Conservation (phyloP, 108 stramenopile species). For the Nannochloropsis gaditana region DNA sequence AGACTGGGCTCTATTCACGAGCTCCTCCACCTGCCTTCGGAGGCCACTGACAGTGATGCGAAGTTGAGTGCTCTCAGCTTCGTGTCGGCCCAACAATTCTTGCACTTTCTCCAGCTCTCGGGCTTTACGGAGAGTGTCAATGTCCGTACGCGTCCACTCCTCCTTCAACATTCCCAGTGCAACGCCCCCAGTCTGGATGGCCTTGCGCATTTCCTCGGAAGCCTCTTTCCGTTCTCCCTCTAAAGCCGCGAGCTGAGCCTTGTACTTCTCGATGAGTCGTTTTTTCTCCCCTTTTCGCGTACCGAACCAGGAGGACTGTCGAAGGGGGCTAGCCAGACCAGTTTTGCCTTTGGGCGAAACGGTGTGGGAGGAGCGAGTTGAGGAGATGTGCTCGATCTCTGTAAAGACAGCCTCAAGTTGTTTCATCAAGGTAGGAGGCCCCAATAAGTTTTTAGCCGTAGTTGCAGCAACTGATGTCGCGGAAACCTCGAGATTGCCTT, state of each 20-base stretch:
- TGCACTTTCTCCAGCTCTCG: background rate
- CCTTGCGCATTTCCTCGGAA: background rate
- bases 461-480: background rate
- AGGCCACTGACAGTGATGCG: background rate
- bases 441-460: background rate
- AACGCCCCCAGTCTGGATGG: background rate
- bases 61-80: conserved; percentile 13
- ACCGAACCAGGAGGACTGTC: background rate
- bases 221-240: background rate
- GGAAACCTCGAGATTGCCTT: background rate
- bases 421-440: conserved; percentile 8
- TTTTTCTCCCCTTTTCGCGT: background rate
- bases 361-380: background rate
- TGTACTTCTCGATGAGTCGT: background rate
- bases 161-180: background rate
- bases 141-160: background rate
- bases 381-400: background rate
- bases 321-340: background rate
- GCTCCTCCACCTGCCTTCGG: background rate
- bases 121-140: background rate
- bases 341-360: background rate
- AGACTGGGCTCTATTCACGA: background rate
- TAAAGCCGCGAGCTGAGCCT: background rate
- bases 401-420: background rate
- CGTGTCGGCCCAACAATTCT: background rate